phyloP scores from a whole-genome alignment of 805 yeast species.

The Pichia scutulata region DNA sequence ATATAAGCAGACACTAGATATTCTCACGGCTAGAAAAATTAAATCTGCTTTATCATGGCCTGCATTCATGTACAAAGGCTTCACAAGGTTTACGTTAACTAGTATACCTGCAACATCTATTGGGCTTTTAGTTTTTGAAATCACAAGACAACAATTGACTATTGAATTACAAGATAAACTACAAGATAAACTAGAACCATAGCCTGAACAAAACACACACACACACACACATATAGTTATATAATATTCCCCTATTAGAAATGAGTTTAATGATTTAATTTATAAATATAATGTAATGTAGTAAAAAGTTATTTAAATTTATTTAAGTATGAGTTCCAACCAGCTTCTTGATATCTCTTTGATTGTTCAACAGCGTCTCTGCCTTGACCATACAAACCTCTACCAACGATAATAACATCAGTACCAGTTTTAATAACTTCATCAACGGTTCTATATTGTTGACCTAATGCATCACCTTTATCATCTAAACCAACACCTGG shows the following conservation, averaged over 20 bases:
- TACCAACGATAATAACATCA: constrained; percentile 95
- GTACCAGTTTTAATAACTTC: constrained; percentile 82
- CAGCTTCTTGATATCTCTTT: constrained; percentile 82
- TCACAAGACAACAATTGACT: constrained; percentile 46
- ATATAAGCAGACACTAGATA: constrained; percentile 66
- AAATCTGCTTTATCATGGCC: constrained; percentile 52
- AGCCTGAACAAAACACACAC: not conserved
- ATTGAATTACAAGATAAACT: constrained; percentile 20
- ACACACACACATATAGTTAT: not conserved
- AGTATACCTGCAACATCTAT: constrained; percentile 85
- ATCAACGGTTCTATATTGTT: constrained; percentile 88
- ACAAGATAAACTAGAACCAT: constrained; percentile 7
- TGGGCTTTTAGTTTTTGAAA: constrained; percentile 79
- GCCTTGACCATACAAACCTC: constrained; percentile 92
- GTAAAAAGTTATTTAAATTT: constrained; percentile 18
- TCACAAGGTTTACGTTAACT: constrained; percentile 59
- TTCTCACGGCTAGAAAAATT: constrained; percentile 44
- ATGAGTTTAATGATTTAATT: not conserved
- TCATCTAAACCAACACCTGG: constrained; percentile 99
- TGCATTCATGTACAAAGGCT: constrained; percentile 73
- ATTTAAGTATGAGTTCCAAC: constrained; percentile 83
- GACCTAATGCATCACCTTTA: constrained; percentile 92
- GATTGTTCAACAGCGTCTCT: constrained; percentile 88
- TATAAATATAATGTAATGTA: not conserved
- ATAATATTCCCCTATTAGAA: not conserved